Evolutionary conservation across 139 green algal genomes (phyloP), one percentile per base, ranked within the genome.

Genomic region (Pycnococcus provasolii): DNA sequence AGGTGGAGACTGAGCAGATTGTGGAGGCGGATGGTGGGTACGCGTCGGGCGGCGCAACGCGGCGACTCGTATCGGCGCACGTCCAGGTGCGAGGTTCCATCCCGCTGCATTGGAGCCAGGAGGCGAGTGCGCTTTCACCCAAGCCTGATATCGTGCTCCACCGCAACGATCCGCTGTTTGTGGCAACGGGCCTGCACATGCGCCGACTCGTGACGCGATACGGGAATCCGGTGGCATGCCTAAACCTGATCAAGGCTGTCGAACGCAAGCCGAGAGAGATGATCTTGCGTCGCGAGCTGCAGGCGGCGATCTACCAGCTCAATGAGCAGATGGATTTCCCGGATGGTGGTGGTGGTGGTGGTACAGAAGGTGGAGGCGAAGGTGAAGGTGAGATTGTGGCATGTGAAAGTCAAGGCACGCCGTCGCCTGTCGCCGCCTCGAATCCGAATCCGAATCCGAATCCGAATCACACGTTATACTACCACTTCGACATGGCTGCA

Each of bases 91-190:
- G 91, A 1, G 91, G 75, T 13, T 80, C 75, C 58, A 81, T 98
- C 58, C 92, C 92, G 3, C 81, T 98, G 63, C 95, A 89, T 68
- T 98, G 92, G 92, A 82, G 62, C 6, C 92, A 98, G 75, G 79
- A 91, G 64, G 62, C 64, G 5, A 62, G 46, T 2, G 5, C 39
- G 15, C 63, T 80, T 48, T 78, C 61, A 57, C 64, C 74, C 45
- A 80, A 80, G 71, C 74, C 74, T 3, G 74, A 80, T 62, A 80
- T 80, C 42, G 42, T 78, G 90, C 45, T 87, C 74, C 57, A 88
- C 43, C 7, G 46, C 37, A 42, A 73, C 57, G 76, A 82, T 39
- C 76, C 76, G 7, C 47, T 80, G 48, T 80, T 78, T 46, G 40
- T 58, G 26, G 77, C 76, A 2, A 72, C 77, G 7, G 42, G 47